phyloP scores from a whole-genome alignment of 2,329 filamentous ascomycete genomes.

The Ascocoryne sarcoides region DNA sequence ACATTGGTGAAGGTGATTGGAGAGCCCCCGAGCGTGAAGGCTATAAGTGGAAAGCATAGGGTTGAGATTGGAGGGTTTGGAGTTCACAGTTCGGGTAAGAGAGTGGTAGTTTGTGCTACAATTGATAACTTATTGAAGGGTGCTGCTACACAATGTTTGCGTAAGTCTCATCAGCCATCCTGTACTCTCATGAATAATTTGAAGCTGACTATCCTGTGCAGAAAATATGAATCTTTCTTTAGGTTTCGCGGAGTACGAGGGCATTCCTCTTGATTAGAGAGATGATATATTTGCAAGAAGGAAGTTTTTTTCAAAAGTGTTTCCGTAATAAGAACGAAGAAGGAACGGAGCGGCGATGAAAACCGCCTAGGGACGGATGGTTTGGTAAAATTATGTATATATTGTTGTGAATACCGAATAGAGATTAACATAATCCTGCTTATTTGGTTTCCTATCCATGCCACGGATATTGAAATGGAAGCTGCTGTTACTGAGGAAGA shows the following conservation, averaged over 20 bases:
- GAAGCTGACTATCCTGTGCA: conserved; percentile 30
- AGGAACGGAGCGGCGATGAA: too few species aligned
- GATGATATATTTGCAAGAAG: not conserved
- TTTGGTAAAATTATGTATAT: too few species aligned
- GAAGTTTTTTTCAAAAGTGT: not conserved
- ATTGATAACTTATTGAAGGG: conserved; percentile 95
- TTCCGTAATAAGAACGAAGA: too few species aligned
- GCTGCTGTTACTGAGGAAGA: too few species aligned
- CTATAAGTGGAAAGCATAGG: conserved; percentile 75
- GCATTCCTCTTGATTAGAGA: conserved; percentile 51
- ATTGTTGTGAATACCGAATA: too few species aligned
- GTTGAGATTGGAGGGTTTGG: conserved; percentile 93
- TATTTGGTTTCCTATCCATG: too few species aligned
- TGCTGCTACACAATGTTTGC: conserved; percentile 84
- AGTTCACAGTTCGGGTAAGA: conserved; percentile 81
- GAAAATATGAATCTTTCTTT: conserved; percentile 94
- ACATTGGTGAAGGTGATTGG: conserved; percentile 89
- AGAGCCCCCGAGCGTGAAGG: conserved; percentile 77
- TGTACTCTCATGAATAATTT: too few species aligned
- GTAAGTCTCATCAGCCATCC: conserved; percentile 43
- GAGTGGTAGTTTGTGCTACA: conserved; percentile 87
- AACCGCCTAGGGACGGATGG: too few species aligned
- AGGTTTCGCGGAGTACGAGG: conserved; percentile 81
- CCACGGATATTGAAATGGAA: too few species aligned
- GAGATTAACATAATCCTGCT: too few species aligned